Evolutionary conservation across 73 alveolate genomes (phyloP).

Genomic region (Paramecium sexaurelia): DNA sequence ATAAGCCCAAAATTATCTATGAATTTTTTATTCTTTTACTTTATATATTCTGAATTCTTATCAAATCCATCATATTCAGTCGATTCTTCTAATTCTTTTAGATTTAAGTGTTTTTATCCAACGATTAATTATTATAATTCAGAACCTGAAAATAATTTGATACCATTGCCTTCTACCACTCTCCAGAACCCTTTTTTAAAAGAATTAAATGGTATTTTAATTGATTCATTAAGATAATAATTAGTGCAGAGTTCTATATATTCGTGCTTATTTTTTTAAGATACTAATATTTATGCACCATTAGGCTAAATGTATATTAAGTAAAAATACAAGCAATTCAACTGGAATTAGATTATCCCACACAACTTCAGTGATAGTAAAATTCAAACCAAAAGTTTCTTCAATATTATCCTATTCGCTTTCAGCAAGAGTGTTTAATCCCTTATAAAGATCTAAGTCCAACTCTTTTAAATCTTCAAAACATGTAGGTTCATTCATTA

Average conservation of each 20-base stretch:
- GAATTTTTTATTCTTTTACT: background rate
- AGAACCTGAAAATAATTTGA: slow-evolving; percentile 45
- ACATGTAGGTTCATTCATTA: slow-evolving; percentile 78
- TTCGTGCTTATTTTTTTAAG: slow-evolving; percentile 86
- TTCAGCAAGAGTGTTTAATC: slow-evolving; percentile 69
- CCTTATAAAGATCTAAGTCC: slow-evolving; percentile 78
- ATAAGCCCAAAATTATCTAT: slow-evolving; percentile 82
- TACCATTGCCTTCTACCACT: slow-evolving; percentile 53
- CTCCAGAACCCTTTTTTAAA: slow-evolving; percentile 64
- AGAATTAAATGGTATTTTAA: slow-evolving; percentile 76
- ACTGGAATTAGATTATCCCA: background rate
- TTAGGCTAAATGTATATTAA: slow-evolving; percentile 57
- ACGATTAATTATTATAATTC: slow-evolving; percentile 28
- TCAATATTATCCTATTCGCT: slow-evolving; percentile 83
- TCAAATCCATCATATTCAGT: slow-evolving; percentile 73
- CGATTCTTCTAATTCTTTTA: slow-evolving; percentile 64
- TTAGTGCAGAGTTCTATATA: slow-evolving; percentile 87
- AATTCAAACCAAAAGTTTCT: slow-evolving; percentile 68
- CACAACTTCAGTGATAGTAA: background rate
- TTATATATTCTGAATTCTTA: slow-evolving; percentile 39
- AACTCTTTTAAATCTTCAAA: slow-evolving; percentile 85
- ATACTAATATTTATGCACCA: slow-evolving; percentile 91
- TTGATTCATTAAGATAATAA: slow-evolving; percentile 85
- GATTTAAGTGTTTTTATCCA: slow-evolving; percentile 70
- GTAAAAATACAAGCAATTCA: background rate